Percentiles rank a stretch among this genome's conserved stretches.
Evolutionary conservation across 352 stramenopile species (phyloP).

Genomic region (Pythium sukuiense): DNA sequence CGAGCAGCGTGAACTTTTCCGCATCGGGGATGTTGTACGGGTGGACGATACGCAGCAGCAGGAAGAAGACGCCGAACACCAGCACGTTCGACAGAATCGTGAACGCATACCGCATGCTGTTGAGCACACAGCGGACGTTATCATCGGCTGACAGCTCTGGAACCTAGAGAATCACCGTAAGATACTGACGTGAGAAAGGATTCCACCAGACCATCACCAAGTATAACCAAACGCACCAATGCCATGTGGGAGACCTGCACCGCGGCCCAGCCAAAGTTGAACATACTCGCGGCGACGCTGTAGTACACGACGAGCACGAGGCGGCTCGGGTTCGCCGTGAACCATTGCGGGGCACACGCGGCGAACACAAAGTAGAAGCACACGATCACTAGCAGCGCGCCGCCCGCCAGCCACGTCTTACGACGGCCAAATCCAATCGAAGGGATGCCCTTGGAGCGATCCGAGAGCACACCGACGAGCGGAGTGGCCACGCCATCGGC

Average conservation of each 20-base stretch:
- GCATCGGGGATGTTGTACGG: conserved; percentile 67
- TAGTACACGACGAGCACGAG: conserved; percentile 74
- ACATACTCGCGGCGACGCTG: conserved; percentile 70
- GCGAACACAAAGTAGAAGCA: conserved; percentile 89
- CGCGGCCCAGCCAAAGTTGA: conserved; percentile 84
- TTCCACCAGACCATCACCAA: too few species aligned
- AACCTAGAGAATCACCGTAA: conserved; percentile 29
- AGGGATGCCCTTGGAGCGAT: conserved; percentile 61
- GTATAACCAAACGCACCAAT: conserved; percentile 41
- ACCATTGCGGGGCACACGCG: conserved; percentile 57
- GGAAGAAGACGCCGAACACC: conserved; percentile 79
- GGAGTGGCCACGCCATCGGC: conserved; percentile 78
- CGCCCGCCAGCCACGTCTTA: conserved; percentile 76
- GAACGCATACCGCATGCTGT: conserved; percentile 82
- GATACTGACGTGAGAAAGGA: background rate
- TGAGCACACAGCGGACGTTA: conserved; percentile 78
- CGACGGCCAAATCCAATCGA: conserved; percentile 64
- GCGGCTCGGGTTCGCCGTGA: conserved; percentile 53
- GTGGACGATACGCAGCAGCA: conserved; percentile 55
- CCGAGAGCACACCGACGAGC: conserved; percentile 75
- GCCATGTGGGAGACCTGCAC: conserved; percentile 88
- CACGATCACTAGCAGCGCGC: conserved; percentile 68
- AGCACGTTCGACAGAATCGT: conserved; percentile 89
- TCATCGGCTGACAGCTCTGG: conserved; percentile 76
- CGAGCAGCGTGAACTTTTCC: conserved; percentile 75